Evolutionary conservation across 2,329 filamentous ascomycete species (phyloP), one percentile per base, ranked within the genome.

Genomic region (Ophiostoma ips): DNA sequence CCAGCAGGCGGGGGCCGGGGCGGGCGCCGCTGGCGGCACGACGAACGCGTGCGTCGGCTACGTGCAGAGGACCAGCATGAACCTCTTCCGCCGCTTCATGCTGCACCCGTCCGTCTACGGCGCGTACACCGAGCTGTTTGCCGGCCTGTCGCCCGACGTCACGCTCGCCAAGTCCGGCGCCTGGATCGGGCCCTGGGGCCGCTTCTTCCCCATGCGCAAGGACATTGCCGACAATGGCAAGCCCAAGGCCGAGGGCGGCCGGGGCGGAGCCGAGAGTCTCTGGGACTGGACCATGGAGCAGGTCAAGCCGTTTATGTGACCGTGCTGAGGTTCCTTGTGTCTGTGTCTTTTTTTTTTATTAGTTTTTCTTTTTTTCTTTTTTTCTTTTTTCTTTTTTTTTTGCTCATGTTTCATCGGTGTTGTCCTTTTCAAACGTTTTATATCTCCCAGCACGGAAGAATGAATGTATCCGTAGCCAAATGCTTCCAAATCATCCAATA

Each of bases 241-340:
- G 52, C 50, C 59, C 2, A 57, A 61, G 46, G 57, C 58, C 1
- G 66, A 70, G 41, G 66, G 67, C 2, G 68, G 68, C 2, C 64
- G 58, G 5, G 67, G 66, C 2, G 58, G 57, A 16, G 64, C 59
- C 1, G 56, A 61, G 47, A 60, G 61, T 44, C 69, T 69, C 45
- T 71, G 66, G 67, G 57, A 64, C 4, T 71, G 68, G 68, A 63
- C 60, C 1, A 62, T 69, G 50, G 61, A 63, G 15, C 66, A 70
- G 35, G 56, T 68, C 16, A 60, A 61, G 33, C 50, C 55, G n/a
- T 59, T 56, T 31, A 41, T 56, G 28, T 60, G 24, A n/a, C n/a
- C n/a, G n/a, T n/a, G n/a, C n/a, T n/a, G n/a, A n/a, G n/a, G n/a
- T n/a, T n/a, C n/a, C n/a, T n/a, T n/a, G 33, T 34, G 11, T 10